Evolutionary conservation across 2,329 filamentous ascomycete genomes (phyloP).

Genomic region (Claviceps lovelessii): DNA sequence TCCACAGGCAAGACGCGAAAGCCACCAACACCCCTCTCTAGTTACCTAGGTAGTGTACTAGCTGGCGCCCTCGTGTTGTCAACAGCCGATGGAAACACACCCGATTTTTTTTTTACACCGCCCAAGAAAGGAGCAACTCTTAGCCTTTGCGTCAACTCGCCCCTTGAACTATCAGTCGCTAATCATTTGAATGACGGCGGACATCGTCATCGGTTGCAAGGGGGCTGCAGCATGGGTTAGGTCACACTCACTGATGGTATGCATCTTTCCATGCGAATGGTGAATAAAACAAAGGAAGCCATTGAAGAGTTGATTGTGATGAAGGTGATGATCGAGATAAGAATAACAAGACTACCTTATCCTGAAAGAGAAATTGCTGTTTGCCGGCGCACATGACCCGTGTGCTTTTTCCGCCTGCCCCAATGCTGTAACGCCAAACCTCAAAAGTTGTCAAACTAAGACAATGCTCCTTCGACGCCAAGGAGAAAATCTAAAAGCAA

Average conservation of each 20-base stretch:
- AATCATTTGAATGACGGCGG: not conserved
- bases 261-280: not conserved
- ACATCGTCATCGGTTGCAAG: not conserved
- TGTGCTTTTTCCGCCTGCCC: not conserved
- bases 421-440: constrained; percentile 9
- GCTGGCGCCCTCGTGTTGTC: not conserved
- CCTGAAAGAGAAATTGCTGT: constrained; percentile 4
- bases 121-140: not conserved
- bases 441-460: constrained; percentile 4
- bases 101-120: no score
- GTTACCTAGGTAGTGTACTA: not conserved
- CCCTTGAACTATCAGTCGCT: not conserved
- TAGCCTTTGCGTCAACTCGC: not conserved
- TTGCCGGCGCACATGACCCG: not conserved
- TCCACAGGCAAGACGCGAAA: not conserved
- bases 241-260: not conserved
- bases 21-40: not conserved
- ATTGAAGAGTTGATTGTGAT: not conserved
- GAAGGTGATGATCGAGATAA: constrained; percentile 1
- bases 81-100: not conserved
- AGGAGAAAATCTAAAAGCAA: not conserved
- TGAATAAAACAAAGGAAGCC: not conserved
- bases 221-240: not conserved
- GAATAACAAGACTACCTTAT: constrained; percentile 6
- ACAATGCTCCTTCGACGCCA: constrained; percentile 2